Evolutionary conservation across 164 flowering plant species (phyloP).

Genomic region (Kingdonia uniflora): DNA sequence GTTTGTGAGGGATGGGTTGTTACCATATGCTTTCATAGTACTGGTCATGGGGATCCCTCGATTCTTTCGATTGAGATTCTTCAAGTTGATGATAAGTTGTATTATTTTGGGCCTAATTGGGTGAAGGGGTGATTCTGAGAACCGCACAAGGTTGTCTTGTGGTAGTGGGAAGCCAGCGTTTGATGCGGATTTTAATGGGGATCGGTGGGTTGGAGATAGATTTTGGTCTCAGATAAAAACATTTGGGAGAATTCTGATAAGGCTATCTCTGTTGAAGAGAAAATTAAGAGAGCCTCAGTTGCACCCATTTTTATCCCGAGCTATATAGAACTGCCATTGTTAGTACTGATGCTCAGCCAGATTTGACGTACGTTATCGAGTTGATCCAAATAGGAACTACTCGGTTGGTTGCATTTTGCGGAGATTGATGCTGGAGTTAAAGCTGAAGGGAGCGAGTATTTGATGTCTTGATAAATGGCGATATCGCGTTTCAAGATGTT

Average conservation of each 20-base stretch:
- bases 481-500: constrained; percentile 48
- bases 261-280: constrained; percentile 24
- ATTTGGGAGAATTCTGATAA: constrained; percentile 50
- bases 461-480: constrained; percentile 82
- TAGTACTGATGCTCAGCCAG: constrained; percentile 54
- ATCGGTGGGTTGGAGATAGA: constrained; percentile 92
- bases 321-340: constrained; percentile 67
- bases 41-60: constrained; percentile 98
- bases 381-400: constrained; percentile 81
- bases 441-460: constrained; percentile 65
- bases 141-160: constrained; percentile 59
- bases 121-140: constrained; percentile 56
- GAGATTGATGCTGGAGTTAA: constrained; percentile 65
- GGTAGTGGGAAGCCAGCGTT: constrained; percentile 49
- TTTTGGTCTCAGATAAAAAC: constrained; percentile 54
- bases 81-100: constrained; percentile 71
- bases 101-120: constrained; percentile 50
- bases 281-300: constrained; percentile 42
- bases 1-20: constrained; percentile 59
- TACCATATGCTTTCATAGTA: constrained; percentile 88
- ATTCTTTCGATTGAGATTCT: constrained; percentile 81
- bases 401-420: constrained; percentile 97
- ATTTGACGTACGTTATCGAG: constrained; percentile 63
- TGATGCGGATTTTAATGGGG: constrained; percentile 65
- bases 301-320: constrained; percentile 81